Base-by-base conservation (phyloP, 2,329 filamentous ascomycete genomes). In the Torrubiellomyces zombiae region DNA sequence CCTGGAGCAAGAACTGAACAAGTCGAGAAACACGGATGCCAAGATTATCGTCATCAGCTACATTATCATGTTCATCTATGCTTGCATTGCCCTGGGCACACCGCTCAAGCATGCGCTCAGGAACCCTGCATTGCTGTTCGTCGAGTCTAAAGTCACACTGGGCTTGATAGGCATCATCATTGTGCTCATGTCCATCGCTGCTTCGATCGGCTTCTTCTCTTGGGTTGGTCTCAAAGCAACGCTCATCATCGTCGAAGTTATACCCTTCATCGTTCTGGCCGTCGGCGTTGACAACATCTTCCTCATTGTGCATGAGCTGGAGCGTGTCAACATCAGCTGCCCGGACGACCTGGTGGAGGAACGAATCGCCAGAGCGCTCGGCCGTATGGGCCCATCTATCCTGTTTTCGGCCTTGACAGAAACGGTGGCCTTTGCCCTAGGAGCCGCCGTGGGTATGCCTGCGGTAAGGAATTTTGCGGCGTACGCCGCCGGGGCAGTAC, bases 261-360 rank as follows among this genome's bases (percentile, higher is more conserved):
- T 98, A 35, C 89, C 89, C 0, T 98, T 98, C 51, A 75, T 98
- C 35, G 86, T 98, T 7, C 58, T 98, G 12, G 89, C 89, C 9
- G 85, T 98, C 15, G 89, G 89, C 22, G 91, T 98, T 3, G 89
- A 98, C 62, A 98, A 98, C 44, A 95, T 98, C 40, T 98, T 98
- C 55, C 59, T 98, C 28, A 93, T 98, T 30, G 89, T 98, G 1
- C 89, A 98, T 50, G 89, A 98, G 50, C 92, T 98, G 31, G 89
- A 98, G 46, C 69, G 89, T 16, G 79, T 94, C 45, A 98, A 98
- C 42, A 56, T 83, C 38, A 92, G 77, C 47, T 79, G 93, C 41
- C 82, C 85, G 0, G 85, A 95, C 42, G 77, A 85, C 33, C 67
- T 77, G 47, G 75, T 98, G 3, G 78, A 92, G 37, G 74, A 85